These are phyloP conservation scores for Umbelopsis sp. DNA, from an alignment of 192 early-diverging fungal species.

Conservation along the genomic window DNA sequence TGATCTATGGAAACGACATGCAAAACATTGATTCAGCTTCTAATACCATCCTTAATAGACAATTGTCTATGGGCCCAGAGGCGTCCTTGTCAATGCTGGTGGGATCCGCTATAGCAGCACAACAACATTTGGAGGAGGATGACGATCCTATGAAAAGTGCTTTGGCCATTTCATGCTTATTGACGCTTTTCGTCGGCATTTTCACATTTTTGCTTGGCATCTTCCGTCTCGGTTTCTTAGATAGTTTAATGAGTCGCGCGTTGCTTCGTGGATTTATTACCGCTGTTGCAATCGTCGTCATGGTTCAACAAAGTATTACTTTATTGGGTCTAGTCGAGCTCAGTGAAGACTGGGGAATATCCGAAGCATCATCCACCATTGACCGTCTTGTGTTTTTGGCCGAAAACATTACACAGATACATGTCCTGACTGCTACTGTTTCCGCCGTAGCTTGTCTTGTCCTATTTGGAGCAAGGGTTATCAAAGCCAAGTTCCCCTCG, in stretches of 20 bases:
- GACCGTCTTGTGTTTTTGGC: constrained; percentile 74
- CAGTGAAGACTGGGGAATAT: constrained; percentile 47
- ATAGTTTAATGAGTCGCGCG: constrained; percentile 92
- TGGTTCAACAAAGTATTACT: constrained; percentile 83
- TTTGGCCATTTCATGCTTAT: constrained; percentile 66
- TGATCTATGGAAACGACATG: not conserved
- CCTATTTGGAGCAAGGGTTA: constrained; percentile 53
- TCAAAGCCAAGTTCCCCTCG: constrained; percentile 54
- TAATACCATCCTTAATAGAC: constrained; percentile 44
- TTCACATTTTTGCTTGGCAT: constrained; percentile 94
- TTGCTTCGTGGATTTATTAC: constrained; percentile 95
- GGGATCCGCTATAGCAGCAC: constrained; percentile 60
- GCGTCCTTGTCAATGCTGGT: constrained; percentile 89
- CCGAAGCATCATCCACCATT: constrained; percentile 77
- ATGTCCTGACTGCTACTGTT: constrained; percentile 69
- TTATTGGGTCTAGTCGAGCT: constrained; percentile 66
- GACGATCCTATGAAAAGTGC: constrained; percentile 50
- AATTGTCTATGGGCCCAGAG: constrained; percentile 95
- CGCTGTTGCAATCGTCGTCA: constrained; percentile 90
- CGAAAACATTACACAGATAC: constrained; percentile 60
- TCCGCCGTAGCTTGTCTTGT: constrained; percentile 74
- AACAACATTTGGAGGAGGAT: constrained; percentile 46
- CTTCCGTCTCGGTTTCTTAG: constrained; percentile 96
- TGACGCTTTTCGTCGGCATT: constrained; percentile 88
- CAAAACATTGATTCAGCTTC: not conserved